phyloP scores from a whole-genome alignment of 2,329 filamentous ascomycete genomes.

The Neofusicoccum ribis region DNA sequence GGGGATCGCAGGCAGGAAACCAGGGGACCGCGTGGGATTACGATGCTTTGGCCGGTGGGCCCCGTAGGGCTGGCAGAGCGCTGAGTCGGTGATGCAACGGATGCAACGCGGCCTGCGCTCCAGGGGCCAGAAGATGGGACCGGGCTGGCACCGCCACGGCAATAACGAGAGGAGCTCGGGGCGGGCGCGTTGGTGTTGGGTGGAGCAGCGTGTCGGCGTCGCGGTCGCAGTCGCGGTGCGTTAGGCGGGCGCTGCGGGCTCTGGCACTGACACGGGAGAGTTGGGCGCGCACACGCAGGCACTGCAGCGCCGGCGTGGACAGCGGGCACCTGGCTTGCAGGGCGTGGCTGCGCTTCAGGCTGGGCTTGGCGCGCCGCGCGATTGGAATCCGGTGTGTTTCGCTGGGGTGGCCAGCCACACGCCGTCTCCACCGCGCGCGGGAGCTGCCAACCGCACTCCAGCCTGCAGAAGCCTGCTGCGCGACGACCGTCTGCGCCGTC shows the following conservation, averaged over 20 bases:
- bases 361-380: neutral
- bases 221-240: neutral
- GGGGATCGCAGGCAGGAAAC: slow-evolving; percentile 15
- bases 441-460: neutral
- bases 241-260: neutral
- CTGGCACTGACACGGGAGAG: neutral
- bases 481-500: neutral
- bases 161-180: slow-evolving; percentile 22
- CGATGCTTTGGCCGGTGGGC: slow-evolving; percentile 18
- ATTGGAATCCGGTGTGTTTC: slow-evolving; percentile 6
- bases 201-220: neutral
- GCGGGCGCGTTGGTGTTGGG: slow-evolving; percentile 22
- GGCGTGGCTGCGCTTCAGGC: neutral
- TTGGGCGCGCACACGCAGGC: neutral
- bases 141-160: slow-evolving; percentile 16
- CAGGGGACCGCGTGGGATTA: slow-evolving; percentile 21
- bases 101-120: slow-evolving; percentile 21
- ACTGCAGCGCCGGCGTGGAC: neutral
- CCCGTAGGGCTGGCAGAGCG: slow-evolving; percentile 25
- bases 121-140: slow-evolving; percentile 19
- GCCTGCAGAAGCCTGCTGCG: neutral
- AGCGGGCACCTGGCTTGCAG: neutral
- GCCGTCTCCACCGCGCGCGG: neutral
- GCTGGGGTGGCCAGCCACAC: neutral
- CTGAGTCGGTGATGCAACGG: slow-evolving; percentile 21